These are phyloP conservation scores for Solanum tacnaense DNA, from an alignment of 257 asterid species.

Conservation along the genomic window DNA sequence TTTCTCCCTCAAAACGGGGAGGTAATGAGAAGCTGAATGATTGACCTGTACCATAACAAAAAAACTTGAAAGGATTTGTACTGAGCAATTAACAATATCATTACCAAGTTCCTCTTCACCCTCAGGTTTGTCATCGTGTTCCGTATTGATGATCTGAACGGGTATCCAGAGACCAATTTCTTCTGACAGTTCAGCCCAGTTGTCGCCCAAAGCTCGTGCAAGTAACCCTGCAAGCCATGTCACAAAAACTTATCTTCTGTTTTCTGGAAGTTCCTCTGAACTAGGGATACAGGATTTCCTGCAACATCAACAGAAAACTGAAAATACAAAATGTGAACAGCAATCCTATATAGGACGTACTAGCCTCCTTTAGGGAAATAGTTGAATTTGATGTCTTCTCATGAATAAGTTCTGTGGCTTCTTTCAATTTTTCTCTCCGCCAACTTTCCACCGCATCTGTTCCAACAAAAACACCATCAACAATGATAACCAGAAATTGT, in stretches of 20 bases:
- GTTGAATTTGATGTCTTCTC: slow-evolving; percentile 47
- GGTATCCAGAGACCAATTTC: slow-evolving; percentile 89
- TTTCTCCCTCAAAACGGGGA: not conserved
- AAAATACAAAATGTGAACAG: not conserved
- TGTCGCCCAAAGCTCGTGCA: slow-evolving; percentile 41
- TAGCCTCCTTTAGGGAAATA: slow-evolving; percentile 54
- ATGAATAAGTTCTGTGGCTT: slow-evolving; percentile 36
- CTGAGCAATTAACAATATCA: not conserved
- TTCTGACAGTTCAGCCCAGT: slow-evolving; percentile 58
- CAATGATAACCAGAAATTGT: not conserved
- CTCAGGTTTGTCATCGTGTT: slow-evolving; percentile 80
- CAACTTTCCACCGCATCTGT: slow-evolving; percentile 72
- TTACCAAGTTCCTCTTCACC: slow-evolving; percentile 77
- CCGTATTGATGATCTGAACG: slow-evolving; percentile 38
- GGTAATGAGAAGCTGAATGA: not conserved
- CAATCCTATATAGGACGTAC: slow-evolving; percentile 21
- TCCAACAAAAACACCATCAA: slow-evolving; percentile 5
- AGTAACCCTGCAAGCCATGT: slow-evolving; percentile 34
- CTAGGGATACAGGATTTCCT: not conserved
- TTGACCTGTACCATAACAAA: not conserved
- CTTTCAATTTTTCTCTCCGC: slow-evolving; percentile 49
- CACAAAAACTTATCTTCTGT: not conserved
- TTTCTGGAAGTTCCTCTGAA: not conserved
- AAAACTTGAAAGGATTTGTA: not conserved
- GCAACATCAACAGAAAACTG: not conserved